A percentile compares a stretch with the other conserved stretches of the same genome.
Conservation (phyloP, 2,329 filamentous ascomycete genomes). For the Erysiphe pulchra region DNA sequence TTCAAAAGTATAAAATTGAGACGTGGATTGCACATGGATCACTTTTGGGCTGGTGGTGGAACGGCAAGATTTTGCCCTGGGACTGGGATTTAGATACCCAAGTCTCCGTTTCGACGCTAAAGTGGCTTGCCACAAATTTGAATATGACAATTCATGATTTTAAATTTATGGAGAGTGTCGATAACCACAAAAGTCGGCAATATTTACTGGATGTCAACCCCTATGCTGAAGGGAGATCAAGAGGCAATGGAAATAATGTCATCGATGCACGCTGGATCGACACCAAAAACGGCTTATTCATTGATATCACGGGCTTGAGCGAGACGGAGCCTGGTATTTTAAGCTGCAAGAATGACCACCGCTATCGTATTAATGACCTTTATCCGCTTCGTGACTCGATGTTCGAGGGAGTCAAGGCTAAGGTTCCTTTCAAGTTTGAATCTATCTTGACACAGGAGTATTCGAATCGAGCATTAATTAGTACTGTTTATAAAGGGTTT, state of each 20-base stretch:
- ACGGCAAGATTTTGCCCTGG: slow-evolving; percentile 52
- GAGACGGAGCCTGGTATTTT: slow-evolving; percentile 48
- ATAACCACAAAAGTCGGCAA: slow-evolving; percentile 18
- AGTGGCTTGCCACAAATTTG: slow-evolving; percentile 34
- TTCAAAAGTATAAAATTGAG: slow-evolving; percentile 37
- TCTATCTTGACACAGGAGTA: slow-evolving; percentile 41
- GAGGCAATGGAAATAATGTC: slow-evolving; percentile 46
- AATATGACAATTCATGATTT: slow-evolving; percentile 34
- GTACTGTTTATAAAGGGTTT: slow-evolving; percentile 35
- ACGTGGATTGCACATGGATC: slow-evolving; percentile 78
- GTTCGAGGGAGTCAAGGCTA: slow-evolving; percentile 48
- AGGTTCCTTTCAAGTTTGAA: slow-evolving; percentile 44
- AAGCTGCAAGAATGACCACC: slow-evolving; percentile 60
- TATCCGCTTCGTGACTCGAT: slow-evolving; percentile 49
- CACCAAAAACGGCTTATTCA: slow-evolving; percentile 46
- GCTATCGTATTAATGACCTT: slow-evolving; percentile 42
- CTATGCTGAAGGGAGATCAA: slow-evolving; percentile 31
- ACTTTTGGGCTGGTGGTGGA: slow-evolving; percentile 78
- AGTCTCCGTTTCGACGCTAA: slow-evolving; percentile 39
- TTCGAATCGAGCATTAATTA: slow-evolving; percentile 29
- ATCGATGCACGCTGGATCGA: slow-evolving; percentile 76
- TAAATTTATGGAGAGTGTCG: slow-evolving; percentile 16
- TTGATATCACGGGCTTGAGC: slow-evolving; percentile 57
- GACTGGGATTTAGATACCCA: slow-evolving; percentile 70
- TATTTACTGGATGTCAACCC: slow-evolving; percentile 63